These are phyloP conservation scores for Geranium incanum DNA, from an alignment of 441 rosid genomes.

Conservation along the genomic window DNA sequence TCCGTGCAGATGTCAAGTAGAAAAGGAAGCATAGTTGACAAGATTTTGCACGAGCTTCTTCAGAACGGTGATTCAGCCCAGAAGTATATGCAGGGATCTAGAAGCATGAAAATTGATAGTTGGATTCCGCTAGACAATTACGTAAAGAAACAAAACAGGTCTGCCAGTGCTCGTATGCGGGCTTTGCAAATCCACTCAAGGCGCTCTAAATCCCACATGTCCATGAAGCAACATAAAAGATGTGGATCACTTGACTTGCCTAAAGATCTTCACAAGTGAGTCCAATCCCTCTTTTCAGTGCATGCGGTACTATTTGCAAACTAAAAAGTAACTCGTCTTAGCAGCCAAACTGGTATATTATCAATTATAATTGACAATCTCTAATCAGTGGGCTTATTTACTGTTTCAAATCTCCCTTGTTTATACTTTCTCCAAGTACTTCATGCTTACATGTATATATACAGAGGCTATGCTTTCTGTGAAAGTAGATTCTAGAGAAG, in stretches of 20 bases:
- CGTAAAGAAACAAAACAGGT: conserved; percentile 38
- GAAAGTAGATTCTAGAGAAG: background rate
- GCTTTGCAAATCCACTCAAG: conserved; percentile 46
- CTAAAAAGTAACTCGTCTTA: background rate
- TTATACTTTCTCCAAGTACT: background rate
- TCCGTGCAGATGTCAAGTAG: conserved; percentile 43
- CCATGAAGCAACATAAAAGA: conserved; percentile 65
- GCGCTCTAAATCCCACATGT: conserved; percentile 72
- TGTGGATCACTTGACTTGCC: conserved; percentile 52
- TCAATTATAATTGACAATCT: background rate
- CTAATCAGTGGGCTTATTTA: background rate
- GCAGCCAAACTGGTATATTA: conserved; percentile 1
- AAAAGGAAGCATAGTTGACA: conserved; percentile 49
- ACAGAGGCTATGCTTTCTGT: background rate
- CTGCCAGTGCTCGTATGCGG: conserved; percentile 36
- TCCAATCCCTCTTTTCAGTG: conserved; percentile 9
- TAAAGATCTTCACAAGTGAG: conserved; percentile 51
- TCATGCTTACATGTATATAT: background rate
- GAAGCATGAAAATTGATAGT: conserved; percentile 48
- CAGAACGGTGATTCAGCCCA: conserved; percentile 76
- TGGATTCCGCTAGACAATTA: conserved; percentile 79
- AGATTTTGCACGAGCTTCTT: conserved; percentile 59
- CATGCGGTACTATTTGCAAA: conserved; percentile 7
- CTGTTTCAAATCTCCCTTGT: background rate
- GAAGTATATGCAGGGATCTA: conserved; percentile 67